Evolutionary conservation across 768 basidiomycete species (phyloP), one percentile per base, ranked within the genome.

Genomic region (Trametes villosa): DNA sequence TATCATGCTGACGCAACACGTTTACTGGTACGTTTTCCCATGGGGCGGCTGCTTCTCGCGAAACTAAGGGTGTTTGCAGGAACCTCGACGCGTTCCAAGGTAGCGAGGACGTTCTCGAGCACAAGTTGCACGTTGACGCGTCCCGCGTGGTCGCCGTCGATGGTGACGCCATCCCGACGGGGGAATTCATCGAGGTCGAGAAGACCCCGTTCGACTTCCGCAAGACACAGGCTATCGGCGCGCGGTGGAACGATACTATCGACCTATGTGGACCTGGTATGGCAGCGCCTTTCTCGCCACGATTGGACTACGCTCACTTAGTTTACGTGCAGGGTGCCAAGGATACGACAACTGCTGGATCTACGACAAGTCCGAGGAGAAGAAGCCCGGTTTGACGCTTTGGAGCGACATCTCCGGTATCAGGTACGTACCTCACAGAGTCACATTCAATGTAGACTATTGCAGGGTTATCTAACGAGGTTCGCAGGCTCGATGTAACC

Each of bases 1-100:
- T 0, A 83, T 84, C 53, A 83, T 85, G 83, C 67, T 83, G 29
- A 83, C 83, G 0, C 81, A 81, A 57, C 83, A 85, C 62, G 74
- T 80, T 31, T 86, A 84, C 67, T 83, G 81, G 82, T 80, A 42
- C 18, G 70, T 52, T 9, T 30, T 34, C 29, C 44, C 4, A 4
- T 30, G 9, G 1, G 4, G 13, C 7, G 8, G 17, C 17, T 8
- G n/a, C n/a, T n/a, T n/a, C 20, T 12, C 11, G 18, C 18, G 30
- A 1, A 6, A 11, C 30, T 46, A 4, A 51, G 22, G n/a, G 20
- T 45, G 3, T 24, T 12, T 13, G 45, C 44, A 81, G 80, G 79
- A 84, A 84, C 62, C 72, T 84, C 15, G 81, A 84, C 60, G 82
- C 80, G 3, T 84, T 81, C 71, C 77, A 81, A 66, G 72, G 78